phyloP scores from a whole-genome alignment of 495 filamentous ascomycete species.

The Chaetomium tenue region DNA sequence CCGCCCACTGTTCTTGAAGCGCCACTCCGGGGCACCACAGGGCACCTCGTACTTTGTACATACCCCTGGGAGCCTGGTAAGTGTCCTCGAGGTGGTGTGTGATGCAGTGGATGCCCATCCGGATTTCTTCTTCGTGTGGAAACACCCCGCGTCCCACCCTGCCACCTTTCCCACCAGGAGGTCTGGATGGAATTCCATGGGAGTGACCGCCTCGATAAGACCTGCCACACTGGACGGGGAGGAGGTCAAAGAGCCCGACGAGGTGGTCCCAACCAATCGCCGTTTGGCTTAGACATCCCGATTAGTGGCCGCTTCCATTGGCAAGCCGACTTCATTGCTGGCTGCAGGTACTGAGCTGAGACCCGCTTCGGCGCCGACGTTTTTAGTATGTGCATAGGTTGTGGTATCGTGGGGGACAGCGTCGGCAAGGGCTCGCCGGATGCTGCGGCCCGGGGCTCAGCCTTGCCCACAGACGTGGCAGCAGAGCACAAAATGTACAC shows the following conservation, averaged over 20 bases:
- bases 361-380: too few relatives aligned
- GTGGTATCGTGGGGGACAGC: not conserved
- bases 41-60: not conserved
- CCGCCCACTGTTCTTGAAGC: not conserved
- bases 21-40: not conserved
- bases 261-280: not conserved
- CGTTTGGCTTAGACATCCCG: not conserved
- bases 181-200: not conserved
- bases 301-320: not conserved
- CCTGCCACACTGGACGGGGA: not conserved
- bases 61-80: too few relatives aligned
- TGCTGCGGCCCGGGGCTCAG: constrained; percentile 1
- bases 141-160: not conserved
- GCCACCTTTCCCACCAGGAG: not conserved
- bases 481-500: not conserved
- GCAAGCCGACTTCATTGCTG: not conserved
- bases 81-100: too few relatives aligned
- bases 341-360: not conserved
- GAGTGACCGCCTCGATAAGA: not conserved
- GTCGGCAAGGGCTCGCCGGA: not conserved
- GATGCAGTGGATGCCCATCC: too few relatives aligned
- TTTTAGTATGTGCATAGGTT: not conserved
- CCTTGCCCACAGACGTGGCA: not conserved
- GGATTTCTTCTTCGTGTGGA: not conserved
- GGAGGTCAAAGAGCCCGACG: not conserved